Conservation (phyloP, 305 asterid species). For the Fraxinus ornus region DNA sequence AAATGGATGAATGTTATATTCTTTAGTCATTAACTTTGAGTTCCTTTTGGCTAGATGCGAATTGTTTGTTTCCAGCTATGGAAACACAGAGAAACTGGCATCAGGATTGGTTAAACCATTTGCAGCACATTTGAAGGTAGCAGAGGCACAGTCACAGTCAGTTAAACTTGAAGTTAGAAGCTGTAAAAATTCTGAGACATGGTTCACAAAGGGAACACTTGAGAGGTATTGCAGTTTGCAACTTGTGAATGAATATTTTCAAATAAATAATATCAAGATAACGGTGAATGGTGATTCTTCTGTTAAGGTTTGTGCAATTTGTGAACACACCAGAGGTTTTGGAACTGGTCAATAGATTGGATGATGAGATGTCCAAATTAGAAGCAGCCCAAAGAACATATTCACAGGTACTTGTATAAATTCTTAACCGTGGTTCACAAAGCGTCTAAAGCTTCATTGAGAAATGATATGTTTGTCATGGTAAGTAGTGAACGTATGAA, state of each 20-base stretch:
- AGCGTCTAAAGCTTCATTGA: neutral
- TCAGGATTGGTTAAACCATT: slow-evolving; percentile 90
- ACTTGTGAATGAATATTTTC: slow-evolving; percentile 5
- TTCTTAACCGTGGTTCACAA: neutral
- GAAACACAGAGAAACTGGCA: slow-evolving; percentile 78
- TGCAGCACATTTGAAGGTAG: slow-evolving; percentile 66
- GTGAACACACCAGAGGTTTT: slow-evolving; percentile 88
- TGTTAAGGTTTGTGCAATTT: slow-evolving; percentile 79
- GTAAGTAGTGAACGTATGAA: neutral
- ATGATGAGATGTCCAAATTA: slow-evolving; percentile 85
- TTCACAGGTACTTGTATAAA: slow-evolving; percentile 52
- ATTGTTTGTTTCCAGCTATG: slow-evolving; percentile 69
- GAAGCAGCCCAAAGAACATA: slow-evolving; percentile 85
- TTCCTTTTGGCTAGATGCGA: slow-evolving; percentile 60
- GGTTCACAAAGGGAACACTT: slow-evolving; percentile 98
- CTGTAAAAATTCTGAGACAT: slow-evolving; percentile 50
- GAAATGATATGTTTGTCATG: neutral
- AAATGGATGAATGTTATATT: slow-evolving; percentile 5
- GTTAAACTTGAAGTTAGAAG: slow-evolving; percentile 76
- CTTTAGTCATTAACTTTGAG: slow-evolving; percentile 2
- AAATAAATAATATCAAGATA: neutral
- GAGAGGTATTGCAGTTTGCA: slow-evolving; percentile 61
- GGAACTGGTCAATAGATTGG: slow-evolving; percentile 70
- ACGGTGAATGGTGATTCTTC: neutral
- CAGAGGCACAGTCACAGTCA: slow-evolving; percentile 74